phyloP scores from a whole-genome alignment of 352 stramenopile genomes.

The Globisporangium emineosum region DNA sequence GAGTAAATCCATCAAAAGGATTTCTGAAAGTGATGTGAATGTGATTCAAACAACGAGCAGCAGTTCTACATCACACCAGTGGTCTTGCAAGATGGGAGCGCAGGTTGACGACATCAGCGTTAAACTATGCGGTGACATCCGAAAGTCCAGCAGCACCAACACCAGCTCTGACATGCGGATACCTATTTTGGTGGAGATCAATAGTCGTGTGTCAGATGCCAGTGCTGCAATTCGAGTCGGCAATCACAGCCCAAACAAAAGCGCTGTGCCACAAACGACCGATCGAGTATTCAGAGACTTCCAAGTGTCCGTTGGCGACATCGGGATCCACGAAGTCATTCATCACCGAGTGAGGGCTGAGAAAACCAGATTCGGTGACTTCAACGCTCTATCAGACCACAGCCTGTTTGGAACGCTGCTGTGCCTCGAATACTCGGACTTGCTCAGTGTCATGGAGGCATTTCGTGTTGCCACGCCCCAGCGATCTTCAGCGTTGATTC shows the following conservation, averaged over 20 bases:
- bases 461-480: slow-evolving; percentile 12
- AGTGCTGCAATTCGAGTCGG: slow-evolving; percentile 31
- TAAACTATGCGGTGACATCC: slow-evolving; percentile 19
- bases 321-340: slow-evolving; percentile 34
- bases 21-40: not conserved
- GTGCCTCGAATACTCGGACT: slow-evolving; percentile 39
- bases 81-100: slow-evolving; percentile 25
- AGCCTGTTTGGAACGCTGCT: slow-evolving; percentile 44
- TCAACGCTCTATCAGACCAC: slow-evolving; percentile 36
- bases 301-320: slow-evolving; percentile 33
- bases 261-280: slow-evolving; percentile 10
- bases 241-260: slow-evolving; percentile 38
- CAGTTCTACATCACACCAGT: slow-evolving; percentile 1
- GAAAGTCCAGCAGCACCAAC: not conserved
- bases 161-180: not conserved
- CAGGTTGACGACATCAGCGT: slow-evolving; percentile 25
- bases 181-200: slow-evolving; percentile 5
- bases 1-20: not conserved
- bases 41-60: not conserved
- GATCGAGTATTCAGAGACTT: slow-evolving; percentile 33
- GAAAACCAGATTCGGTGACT: slow-evolving; percentile 32
- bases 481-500: slow-evolving; percentile 11
- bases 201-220: slow-evolving; percentile 16
- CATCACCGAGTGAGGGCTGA: slow-evolving; percentile 7
- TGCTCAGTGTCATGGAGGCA: slow-evolving; percentile 27